phyloP scores from a whole-genome alignment of 1,284 basidiomycete species.

The Leucoagaricus sp. region DNA sequence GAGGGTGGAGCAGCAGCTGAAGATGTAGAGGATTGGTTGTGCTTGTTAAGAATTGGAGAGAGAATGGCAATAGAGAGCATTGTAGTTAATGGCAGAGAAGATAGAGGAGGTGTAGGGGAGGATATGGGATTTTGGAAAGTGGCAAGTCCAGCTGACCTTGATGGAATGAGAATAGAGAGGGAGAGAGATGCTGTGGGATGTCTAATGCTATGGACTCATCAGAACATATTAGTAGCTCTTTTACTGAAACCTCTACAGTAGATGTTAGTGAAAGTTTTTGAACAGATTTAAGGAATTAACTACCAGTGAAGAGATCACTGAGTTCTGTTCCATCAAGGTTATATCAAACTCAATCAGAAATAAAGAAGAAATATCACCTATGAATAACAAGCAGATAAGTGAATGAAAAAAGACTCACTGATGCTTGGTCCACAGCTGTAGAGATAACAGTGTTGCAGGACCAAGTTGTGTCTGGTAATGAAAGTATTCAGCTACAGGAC shows the following conservation, averaged over 20 bases:
- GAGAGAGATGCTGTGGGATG: conserved; percentile 36
- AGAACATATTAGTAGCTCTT: conserved; percentile 4
- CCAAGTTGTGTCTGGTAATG: too few relatives aligned
- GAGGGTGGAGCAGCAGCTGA: not conserved
- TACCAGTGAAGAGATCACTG: not conserved
- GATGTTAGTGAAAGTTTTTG: not conserved
- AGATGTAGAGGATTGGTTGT: not conserved
- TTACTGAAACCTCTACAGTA: conserved; percentile 3
- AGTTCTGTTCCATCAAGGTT: conserved; percentile 46
- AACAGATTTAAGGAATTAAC: not conserved
- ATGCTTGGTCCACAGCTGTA: conserved; percentile 73
- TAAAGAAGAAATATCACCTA: conserved; percentile 28
- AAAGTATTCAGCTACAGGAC: too few relatives aligned
- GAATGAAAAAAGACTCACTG: conserved; percentile 51
- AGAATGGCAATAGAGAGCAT: not conserved
- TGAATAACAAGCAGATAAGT: not conserved
- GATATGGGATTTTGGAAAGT: not conserved
- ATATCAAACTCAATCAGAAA: conserved; percentile 82
- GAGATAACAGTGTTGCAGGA: too few relatives aligned
- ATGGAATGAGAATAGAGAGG: not conserved
- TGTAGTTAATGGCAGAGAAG: not conserved
- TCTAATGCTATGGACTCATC: conserved; percentile 13
- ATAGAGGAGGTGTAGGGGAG: not conserved
- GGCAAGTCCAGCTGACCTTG: not conserved
- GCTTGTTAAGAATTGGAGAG: not conserved